A percentile compares a stretch with the other conserved stretches of the same genome.
phyloP scores from a whole-genome alignment of 2,329 filamentous ascomycete genomes.

The Arachnomyces sp. region DNA sequence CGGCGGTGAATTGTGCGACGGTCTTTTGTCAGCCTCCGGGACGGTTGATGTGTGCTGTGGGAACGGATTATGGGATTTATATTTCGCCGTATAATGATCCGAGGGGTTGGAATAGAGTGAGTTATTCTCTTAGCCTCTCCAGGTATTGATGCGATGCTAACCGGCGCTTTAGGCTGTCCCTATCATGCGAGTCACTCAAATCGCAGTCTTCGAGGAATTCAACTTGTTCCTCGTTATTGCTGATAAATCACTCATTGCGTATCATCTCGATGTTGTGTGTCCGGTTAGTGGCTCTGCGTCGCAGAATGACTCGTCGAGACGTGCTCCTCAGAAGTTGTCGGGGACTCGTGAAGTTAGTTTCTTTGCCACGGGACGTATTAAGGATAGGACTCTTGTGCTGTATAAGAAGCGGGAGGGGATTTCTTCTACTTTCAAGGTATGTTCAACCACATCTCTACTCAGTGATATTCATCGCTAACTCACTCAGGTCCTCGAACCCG shows the following conservation, averaged over 20 bases:
- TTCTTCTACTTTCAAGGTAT: constrained; percentile 70
- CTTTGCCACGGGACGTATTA: constrained; percentile 94
- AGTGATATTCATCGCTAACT: constrained; percentile 6
- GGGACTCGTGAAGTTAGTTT: constrained; percentile 88
- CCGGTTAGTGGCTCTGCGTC: constrained; percentile 39
- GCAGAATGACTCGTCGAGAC: constrained; percentile 62
- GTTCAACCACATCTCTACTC: constrained; percentile 7
- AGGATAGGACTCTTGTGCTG: constrained; percentile 86
- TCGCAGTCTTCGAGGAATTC: constrained; percentile 92
- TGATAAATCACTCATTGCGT: constrained; percentile 84
- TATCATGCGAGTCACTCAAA: constrained; percentile 72
- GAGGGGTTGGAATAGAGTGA: constrained; percentile 80
- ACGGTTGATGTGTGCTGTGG: constrained; percentile 82
- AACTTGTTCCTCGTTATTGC: constrained; percentile 85
- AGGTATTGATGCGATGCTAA: no score
- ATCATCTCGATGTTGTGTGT: constrained; percentile 79
- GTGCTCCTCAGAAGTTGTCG: constrained; percentile 84
- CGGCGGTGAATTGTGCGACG: constrained; percentile 85
- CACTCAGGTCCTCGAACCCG: constrained; percentile 76
- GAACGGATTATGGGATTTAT: constrained; percentile 90
- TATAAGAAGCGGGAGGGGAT: constrained; percentile 94
- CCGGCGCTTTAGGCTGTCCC: constrained; percentile 57
- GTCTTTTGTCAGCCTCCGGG: constrained; percentile 74
- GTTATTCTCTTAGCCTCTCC: constrained; percentile 25
- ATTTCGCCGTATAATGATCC: constrained; percentile 83